Base-by-base conservation (phyloP, 1,284 basidiomycete species). In the Malassezia equina region DNA sequence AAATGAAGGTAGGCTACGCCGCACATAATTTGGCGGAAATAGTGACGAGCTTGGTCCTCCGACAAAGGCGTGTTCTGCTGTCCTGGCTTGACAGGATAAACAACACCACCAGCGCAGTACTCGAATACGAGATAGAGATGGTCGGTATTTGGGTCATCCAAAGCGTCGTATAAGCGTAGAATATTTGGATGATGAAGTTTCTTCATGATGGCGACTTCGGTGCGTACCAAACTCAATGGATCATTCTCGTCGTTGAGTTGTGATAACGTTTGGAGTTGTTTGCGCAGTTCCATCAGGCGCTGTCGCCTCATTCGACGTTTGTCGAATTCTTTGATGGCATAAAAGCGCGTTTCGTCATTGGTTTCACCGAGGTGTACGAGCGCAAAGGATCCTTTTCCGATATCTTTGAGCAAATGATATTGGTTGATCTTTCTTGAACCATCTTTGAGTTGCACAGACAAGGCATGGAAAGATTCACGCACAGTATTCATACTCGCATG, bases 1-100 rank as follows among this genome's bases (percentile, higher is more conserved):
- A 75, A 73, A 64, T 82, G 81, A 9, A 82, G 68, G 60, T 81
- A 81, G 62, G 77, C 76, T 43, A 79, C 62, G 19, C 79, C 80
- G 15, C 80, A 66, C 25, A 79, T 70, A 24, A 81, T 73, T 63
- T 82, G 81, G 11, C 78, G 71, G 59, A 81, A 80, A 61, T 81
- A 81, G 52, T 77, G 71, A 7, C 75, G 62, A 1, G 76, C 75
- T 1, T 70, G 66, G 7, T 76, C 65, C 8, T 74, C 71, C 32
- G 75, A 64, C 0, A 69, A 51, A 11, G 75, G 69, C 34, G 65
- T 41, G 11, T 59, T 58, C 13, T 68, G 63, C 25, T 72, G 58
- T 8, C 69, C 58, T 49, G 70, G 58, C 12, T 65, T 51, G 25
- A 81, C 63, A n/a, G 77, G 65, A 71, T 80, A 78, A 12, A 82